phyloP scores from a whole-genome alignment of 176 grass and related monocot species.

The Carex parvula region DNA sequence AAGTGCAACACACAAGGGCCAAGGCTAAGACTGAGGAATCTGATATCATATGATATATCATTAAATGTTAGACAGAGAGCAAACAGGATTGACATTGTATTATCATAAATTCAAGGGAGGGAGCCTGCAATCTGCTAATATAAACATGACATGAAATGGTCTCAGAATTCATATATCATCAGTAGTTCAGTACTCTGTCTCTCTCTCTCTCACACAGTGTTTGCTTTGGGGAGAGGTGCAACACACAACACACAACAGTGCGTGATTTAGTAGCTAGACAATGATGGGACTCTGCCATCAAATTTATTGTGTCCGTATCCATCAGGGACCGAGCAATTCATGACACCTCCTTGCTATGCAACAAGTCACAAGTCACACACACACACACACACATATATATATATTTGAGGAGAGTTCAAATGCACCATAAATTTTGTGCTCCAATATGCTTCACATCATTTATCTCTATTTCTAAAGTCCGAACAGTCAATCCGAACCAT shows the following conservation, averaged over 20 bases:
- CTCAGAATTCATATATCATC: background rate
- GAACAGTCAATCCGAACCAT: too few relatives aligned
- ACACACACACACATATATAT: too few relatives aligned
- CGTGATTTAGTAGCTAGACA: slow-evolving; percentile 19
- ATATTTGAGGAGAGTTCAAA: too few relatives aligned
- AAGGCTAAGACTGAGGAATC: background rate
- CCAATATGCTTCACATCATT: too few relatives aligned
- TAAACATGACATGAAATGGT: slow-evolving; percentile 16
- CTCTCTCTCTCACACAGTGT: background rate
- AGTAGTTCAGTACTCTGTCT: background rate
- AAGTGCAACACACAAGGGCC: background rate
- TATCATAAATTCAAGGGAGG: background rate
- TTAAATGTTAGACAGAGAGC: slow-evolving; percentile 9
- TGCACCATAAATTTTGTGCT: too few relatives aligned
- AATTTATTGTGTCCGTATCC: slow-evolving; percentile 13
- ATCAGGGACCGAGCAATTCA: background rate
- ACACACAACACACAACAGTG: background rate
- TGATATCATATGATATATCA: background rate
- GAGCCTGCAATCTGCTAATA: slow-evolving; percentile 19
- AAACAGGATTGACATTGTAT: slow-evolving; percentile 22
- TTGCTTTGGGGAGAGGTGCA: background rate
- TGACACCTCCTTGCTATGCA: background rate
- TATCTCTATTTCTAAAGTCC: too few relatives aligned
- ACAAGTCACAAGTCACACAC: background rate
- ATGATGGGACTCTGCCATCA: slow-evolving; percentile 21